phyloP scores from a whole-genome alignment of 1,139 yeast species.

The Candida dubliniensis region DNA sequence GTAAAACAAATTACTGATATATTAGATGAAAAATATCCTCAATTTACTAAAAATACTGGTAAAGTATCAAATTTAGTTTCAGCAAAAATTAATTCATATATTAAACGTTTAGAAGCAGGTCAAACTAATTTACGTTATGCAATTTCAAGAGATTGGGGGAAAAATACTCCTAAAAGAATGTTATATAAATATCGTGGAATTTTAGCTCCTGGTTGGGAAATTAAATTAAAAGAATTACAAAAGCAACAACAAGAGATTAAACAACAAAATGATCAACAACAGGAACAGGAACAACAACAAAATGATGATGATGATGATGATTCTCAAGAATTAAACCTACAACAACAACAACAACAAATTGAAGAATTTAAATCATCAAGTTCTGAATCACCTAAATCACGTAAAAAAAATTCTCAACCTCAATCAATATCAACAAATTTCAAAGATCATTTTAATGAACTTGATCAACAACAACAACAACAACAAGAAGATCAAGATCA shows the following conservation, averaged over 20 bases:
- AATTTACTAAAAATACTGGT: slow-evolving; percentile 74
- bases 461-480: background rate
- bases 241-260: slow-evolving; percentile 14
- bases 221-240: slow-evolving; percentile 46
- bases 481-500: background rate
- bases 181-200: slow-evolving; percentile 81
- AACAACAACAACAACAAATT: slow-evolving; percentile 1
- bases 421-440: no score
- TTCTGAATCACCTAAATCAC: no score
- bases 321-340: background rate
- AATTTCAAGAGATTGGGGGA: slow-evolving; percentile 84
- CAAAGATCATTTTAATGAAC: background rate
- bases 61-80: slow-evolving; percentile 80
- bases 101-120: slow-evolving; percentile 79
- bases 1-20: slow-evolving; percentile 82
- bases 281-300: slow-evolving; percentile 7
- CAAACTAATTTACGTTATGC: slow-evolving; percentile 71
- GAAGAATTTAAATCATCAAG: background rate
- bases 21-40: slow-evolving; percentile 70
- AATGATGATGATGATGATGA: background rate
- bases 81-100: slow-evolving; percentile 81
- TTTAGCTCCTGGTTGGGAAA: slow-evolving; percentile 68
- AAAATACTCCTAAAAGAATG: slow-evolving; percentile 85
- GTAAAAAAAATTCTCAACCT: no score
- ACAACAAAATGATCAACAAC: slow-evolving; percentile 6